Conservation (phyloP, 306 rosid genomes). For the Hylodesmum podocarpum region DNA sequence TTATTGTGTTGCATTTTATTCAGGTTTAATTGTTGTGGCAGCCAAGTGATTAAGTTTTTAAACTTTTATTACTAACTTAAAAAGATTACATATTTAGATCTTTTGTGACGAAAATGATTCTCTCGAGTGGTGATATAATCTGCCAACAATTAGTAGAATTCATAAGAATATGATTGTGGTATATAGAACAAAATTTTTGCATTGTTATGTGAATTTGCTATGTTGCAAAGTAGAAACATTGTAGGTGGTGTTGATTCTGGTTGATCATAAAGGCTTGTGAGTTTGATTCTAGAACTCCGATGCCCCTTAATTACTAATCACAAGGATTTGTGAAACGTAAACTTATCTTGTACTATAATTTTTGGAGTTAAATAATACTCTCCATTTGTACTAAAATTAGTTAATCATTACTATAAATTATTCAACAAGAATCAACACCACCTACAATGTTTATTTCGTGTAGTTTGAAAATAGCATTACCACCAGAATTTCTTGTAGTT, state of each 20-base stretch:
- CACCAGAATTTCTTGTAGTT: too few relatives aligned
- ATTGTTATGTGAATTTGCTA: background rate
- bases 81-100: too few relatives aligned
- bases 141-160: too few relatives aligned
- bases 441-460: too few relatives aligned
- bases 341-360: background rate
- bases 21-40: too few relatives aligned
- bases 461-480: too few relatives aligned
- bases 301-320: background rate
- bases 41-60: too few relatives aligned
- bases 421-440: too few relatives aligned
- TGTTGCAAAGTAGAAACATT: background rate
- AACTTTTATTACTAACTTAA: too few relatives aligned
- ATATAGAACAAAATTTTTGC: constrained; percentile 6
- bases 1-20: too few relatives aligned
- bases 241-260: background rate
- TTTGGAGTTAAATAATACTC: background rate
- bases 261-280: background rate
- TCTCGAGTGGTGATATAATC: too few relatives aligned
- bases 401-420: background rate
- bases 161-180: background rate
- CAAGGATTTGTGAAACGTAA: background rate
- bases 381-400: background rate
- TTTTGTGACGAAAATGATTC: too few relatives aligned
- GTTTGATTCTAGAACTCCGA: background rate